phyloP scores from a whole-genome alignment of 306 rosid genomes.

The Inga laurina region DNA sequence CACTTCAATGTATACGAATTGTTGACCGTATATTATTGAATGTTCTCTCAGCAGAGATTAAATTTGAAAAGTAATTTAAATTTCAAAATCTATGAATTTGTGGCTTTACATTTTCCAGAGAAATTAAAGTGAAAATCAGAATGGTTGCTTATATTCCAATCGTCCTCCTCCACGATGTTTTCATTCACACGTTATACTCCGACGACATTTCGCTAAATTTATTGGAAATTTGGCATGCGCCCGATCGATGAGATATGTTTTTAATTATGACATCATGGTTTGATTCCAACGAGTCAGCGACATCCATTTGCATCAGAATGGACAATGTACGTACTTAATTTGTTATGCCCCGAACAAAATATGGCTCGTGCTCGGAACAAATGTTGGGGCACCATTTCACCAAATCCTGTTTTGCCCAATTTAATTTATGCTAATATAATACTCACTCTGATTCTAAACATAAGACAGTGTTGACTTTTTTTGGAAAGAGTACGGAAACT shows the following conservation, averaged over 20 bases:
- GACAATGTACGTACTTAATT: no score
- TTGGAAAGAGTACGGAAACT: no score
- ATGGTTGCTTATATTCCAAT: not conserved
- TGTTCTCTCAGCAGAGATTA: no score
- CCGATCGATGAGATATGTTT: not conserved
- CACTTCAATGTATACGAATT: no score
- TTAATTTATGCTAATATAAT: not conserved
- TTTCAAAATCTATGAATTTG: not conserved
- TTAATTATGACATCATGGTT: slow-evolving; percentile 47
- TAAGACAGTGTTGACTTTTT: no score
- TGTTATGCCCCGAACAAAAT: not conserved
- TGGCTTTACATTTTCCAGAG: not conserved
- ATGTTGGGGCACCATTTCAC: not conserved
- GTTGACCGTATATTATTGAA: no score
- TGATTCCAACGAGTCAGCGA: slow-evolving; percentile 25
- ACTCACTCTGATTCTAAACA: no score
- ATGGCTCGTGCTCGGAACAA: not conserved
- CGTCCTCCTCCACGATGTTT: not conserved
- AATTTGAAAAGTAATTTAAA: no score
- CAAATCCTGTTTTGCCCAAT: slow-evolving; percentile 19
- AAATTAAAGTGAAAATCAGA: not conserved
- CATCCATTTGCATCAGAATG: slow-evolving; percentile 20
- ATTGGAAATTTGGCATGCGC: not conserved
- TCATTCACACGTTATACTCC: not conserved
- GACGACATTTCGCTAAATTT: slow-evolving; percentile 2